Percentiles rank a stretch among this genome's conserved stretches.
Conservation (phyloP, 192 early-diverging fungal genomes). For the Backusella liffmaniae region DNA sequence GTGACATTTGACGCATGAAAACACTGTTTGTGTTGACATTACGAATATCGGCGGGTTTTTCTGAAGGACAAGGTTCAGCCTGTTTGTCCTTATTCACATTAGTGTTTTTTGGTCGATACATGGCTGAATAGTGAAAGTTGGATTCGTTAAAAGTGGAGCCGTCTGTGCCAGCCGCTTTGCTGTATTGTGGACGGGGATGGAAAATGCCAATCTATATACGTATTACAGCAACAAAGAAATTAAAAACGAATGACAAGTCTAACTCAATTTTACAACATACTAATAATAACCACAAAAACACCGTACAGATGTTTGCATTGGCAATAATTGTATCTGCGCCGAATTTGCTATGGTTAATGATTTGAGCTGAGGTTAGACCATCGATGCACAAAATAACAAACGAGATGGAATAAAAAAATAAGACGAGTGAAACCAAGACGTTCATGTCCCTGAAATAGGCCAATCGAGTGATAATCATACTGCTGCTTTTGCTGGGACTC, state of each 20-base stretch:
- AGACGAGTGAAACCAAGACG: slow-evolving; percentile 14
- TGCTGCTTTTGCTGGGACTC: slow-evolving; percentile 1
- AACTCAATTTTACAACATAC: slow-evolving; percentile 10
- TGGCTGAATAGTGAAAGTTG: neutral
- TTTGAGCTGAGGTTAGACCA: slow-evolving; percentile 19
- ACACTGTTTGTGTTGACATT: neutral
- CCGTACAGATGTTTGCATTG: slow-evolving; percentile 14
- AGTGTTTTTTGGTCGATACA: neutral
- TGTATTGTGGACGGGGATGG: slow-evolving; percentile 14
- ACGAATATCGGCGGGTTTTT: neutral
- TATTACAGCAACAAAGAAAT: neutral
- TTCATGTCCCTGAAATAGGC: slow-evolving; percentile 39
- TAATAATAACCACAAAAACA: slow-evolving; percentile 22
- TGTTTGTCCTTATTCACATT: neutral
- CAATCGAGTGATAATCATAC: slow-evolving; percentile 19
- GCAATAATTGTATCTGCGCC: slow-evolving; percentile 21
- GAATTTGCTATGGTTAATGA: slow-evolving; percentile 24
- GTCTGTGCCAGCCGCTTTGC: neutral
- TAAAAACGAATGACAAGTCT: neutral
- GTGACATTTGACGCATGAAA: slow-evolving; percentile 21
- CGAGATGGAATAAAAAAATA: slow-evolving; percentile 17
- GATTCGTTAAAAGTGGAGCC: neutral
- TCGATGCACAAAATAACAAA: slow-evolving; percentile 32
- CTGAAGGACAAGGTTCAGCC: neutral
- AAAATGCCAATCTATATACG: slow-evolving; percentile 11